Evolutionary conservation across 2,329 filamentous ascomycete species (phyloP).

Genomic region (Colletotrichum chlorophyti): DNA sequence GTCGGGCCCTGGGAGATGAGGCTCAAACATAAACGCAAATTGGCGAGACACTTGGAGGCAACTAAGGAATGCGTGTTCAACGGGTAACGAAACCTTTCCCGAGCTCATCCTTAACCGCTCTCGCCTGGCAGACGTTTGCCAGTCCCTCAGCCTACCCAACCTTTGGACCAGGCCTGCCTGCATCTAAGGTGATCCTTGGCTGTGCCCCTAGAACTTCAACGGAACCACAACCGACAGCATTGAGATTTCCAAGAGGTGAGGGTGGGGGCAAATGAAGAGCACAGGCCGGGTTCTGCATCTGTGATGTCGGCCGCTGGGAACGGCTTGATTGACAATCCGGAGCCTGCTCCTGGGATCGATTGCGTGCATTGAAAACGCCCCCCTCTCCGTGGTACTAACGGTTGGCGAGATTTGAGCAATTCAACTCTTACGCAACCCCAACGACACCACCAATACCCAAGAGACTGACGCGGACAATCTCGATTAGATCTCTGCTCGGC

Average conservation of each 20-base stretch:
- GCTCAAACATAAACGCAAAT: constrained; percentile 17
- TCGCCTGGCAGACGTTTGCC: background rate
- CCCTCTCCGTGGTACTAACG: too few relatives aligned
- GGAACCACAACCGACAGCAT: constrained; percentile 12
- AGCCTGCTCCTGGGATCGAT: constrained; percentile 13
- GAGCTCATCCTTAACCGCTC: background rate
- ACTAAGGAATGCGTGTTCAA: constrained; percentile 6
- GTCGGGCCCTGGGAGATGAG: constrained; percentile 8
- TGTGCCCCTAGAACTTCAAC: constrained; percentile 19
- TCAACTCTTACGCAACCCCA: background rate
- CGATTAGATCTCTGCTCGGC: constrained; percentile 11
- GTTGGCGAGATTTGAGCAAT: constrained; percentile 11
- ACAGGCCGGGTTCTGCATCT: constrained; percentile 7
- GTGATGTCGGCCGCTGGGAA: constrained; percentile 7
- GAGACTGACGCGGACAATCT: constrained; percentile 1
- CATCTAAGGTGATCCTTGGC: too few relatives aligned
- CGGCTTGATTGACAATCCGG: constrained; percentile 9
- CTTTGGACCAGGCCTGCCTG: too few relatives aligned
- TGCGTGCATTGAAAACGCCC: background rate
- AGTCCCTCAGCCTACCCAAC: too few relatives aligned
- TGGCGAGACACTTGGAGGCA: constrained; percentile 1
- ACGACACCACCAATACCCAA: background rate
- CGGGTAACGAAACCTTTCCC: background rate
- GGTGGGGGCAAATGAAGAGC: constrained; percentile 17
- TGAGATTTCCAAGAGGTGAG: constrained; percentile 19